Conservation (phyloP, 495 filamentous ascomycete species). For the Aspergillus biplanus region DNA sequence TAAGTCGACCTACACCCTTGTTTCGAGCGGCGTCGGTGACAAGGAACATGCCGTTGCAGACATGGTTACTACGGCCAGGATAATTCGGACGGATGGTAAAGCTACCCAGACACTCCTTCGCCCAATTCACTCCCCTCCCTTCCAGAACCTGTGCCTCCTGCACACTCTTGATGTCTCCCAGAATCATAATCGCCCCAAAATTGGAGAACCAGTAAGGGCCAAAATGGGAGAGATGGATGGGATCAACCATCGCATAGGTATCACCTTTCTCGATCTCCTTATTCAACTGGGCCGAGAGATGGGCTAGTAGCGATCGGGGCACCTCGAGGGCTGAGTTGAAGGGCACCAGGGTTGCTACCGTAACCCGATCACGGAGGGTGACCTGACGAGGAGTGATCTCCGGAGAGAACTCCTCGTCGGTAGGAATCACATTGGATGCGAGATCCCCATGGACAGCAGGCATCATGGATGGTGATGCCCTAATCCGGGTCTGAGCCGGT, state of each 20-base stretch:
- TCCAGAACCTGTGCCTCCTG: conserved; percentile 62
- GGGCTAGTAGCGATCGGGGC: conserved; percentile 73
- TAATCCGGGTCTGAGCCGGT: conserved; percentile 31
- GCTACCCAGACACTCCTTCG: conserved; percentile 82
- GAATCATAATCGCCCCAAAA: conserved; percentile 90
- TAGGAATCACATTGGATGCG: conserved; percentile 48
- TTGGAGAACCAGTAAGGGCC: conserved; percentile 94
- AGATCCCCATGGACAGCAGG: conserved; percentile 87
- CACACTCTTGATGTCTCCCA: conserved; percentile 73
- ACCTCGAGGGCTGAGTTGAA: conserved; percentile 76
- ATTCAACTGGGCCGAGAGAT: conserved; percentile 85
- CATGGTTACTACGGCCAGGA: conserved; percentile 91
- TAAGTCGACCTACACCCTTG: conserved; percentile 84
- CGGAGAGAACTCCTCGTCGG: conserved; percentile 61
- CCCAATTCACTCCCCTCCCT: conserved; percentile 71
- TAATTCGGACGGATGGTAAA: conserved; percentile 99
- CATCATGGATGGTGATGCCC: conserved; percentile 55
- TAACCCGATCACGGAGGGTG: conserved; percentile 86
- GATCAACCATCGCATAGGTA: conserved; percentile 90
- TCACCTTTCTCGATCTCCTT: conserved; percentile 95
- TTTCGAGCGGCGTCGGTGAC: conserved; percentile 90
- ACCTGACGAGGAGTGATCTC: conserved; percentile 80
- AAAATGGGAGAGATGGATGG: conserved; percentile 75
- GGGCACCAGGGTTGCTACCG: conserved; percentile 87
- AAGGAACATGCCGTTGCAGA: conserved; percentile 95